These are phyloP conservation scores for Salix arbutifolia DNA, from an alignment of 345 rosid species.

Conservation along the genomic window DNA sequence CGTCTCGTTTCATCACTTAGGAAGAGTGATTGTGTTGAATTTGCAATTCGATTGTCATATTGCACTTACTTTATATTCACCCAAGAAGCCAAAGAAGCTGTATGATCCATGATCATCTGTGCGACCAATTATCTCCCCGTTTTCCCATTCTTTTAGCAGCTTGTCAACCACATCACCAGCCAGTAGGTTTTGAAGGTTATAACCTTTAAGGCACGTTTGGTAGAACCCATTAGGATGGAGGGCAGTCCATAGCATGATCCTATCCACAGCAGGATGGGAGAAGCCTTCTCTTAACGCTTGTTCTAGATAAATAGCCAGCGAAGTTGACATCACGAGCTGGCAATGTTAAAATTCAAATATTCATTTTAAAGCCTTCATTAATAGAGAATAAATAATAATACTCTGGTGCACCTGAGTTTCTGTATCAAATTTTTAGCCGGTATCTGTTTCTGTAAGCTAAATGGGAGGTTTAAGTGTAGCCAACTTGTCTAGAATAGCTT, in stretches of 20 bases:
- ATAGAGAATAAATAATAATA: background rate
- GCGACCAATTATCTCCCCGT: conserved; percentile 26
- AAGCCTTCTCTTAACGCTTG: conserved; percentile 81
- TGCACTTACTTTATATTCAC: conserved; percentile 48
- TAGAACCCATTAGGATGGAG: conserved; percentile 73
- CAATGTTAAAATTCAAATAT: background rate
- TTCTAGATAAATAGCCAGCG: conserved; percentile 59
- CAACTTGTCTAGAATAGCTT: conserved; percentile 69
- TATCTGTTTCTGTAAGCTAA: conserved; percentile 87
- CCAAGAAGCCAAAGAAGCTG: conserved; percentile 62
- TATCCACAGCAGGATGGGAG: conserved; percentile 74
- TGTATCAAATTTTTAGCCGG: conserved; percentile 39
- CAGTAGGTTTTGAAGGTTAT: conserved; percentile 52
- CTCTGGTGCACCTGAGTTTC: conserved; percentile 44
- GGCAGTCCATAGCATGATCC: conserved; percentile 88
- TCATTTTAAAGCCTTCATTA: background rate
- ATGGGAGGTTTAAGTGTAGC: conserved; percentile 66
- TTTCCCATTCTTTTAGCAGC: conserved; percentile 59
- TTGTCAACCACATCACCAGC: conserved; percentile 69
- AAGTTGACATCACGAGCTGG: background rate
- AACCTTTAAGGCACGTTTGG: conserved; percentile 74
- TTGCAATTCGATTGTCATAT: conserved; percentile 31
- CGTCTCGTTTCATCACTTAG: conserved; percentile 55
- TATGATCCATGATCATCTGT: conserved; percentile 61
- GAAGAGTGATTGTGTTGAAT: conserved; percentile 47